Percentiles rank a stretch among this genome's conserved stretches.
phyloP scores from a whole-genome alignment of 2,329 filamentous ascomycete species.

The Kalmusia sp. region DNA sequence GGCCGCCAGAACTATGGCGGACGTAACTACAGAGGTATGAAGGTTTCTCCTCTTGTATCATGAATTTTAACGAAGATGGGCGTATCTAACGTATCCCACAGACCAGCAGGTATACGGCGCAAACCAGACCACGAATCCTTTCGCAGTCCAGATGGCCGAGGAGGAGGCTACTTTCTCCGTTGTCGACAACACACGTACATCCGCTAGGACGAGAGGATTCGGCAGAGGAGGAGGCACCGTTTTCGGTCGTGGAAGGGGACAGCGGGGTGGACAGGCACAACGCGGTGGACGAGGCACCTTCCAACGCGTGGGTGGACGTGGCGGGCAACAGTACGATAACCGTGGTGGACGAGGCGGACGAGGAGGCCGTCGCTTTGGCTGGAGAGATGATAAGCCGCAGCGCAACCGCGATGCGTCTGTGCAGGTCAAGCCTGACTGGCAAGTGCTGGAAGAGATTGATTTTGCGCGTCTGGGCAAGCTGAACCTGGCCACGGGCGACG shows the following conservation, averaged over 20 bases:
- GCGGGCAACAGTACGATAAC: slow-evolving; percentile 75
- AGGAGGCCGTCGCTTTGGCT: slow-evolving; percentile 88
- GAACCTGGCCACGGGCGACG: slow-evolving; percentile 92
- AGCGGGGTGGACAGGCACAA: slow-evolving; percentile 78
- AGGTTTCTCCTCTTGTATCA: background rate
- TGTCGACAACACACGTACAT: slow-evolving; percentile 91
- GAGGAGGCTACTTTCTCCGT: slow-evolving; percentile 98
- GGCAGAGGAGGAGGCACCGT: slow-evolving; percentile 86
- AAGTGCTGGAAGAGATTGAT: slow-evolving; percentile 96
- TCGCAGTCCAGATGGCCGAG: slow-evolving; percentile 89
- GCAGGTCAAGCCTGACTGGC: slow-evolving; percentile 95
- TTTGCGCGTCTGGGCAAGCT: slow-evolving; percentile 95
- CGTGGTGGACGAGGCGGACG: slow-evolving; percentile 72
- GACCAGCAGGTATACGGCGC: slow-evolving; percentile 98
- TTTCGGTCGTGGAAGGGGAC: slow-evolving; percentile 73
- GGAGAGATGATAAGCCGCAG: slow-evolving; percentile 98
- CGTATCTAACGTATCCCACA: slow-evolving; percentile 49
- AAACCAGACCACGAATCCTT: slow-evolving; percentile 76
- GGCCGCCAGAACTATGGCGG: slow-evolving; percentile 84
- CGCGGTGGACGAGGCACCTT: slow-evolving; percentile 75
- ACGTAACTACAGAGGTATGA: slow-evolving; percentile 84
- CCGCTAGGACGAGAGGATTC: slow-evolving; percentile 81
- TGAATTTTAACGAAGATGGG: background rate
- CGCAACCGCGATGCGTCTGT: slow-evolving; percentile 95
- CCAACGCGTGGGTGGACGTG: slow-evolving; percentile 72